These are phyloP conservation scores for Penicillium fuscoglaucum DNA, from an alignment of 2,329 filamentous ascomycete genomes.

Conservation along the genomic window DNA sequence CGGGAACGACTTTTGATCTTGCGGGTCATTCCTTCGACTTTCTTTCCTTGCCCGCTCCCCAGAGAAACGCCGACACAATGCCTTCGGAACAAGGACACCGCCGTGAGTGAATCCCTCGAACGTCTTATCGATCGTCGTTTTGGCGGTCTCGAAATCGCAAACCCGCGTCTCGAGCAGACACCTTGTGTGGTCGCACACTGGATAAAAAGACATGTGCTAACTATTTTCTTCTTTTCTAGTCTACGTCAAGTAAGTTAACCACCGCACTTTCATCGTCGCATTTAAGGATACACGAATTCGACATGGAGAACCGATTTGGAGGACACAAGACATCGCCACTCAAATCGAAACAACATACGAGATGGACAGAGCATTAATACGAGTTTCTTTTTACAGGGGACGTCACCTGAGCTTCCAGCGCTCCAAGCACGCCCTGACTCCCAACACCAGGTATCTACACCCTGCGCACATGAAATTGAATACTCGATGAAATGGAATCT, in stretches of 20 bases:
- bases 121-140: constrained; percentile 18
- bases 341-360: constrained; percentile 4
- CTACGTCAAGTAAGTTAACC: constrained; percentile 80
- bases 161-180: constrained; percentile 8
- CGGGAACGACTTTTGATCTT: constrained; percentile 28
- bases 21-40: constrained; percentile 46
- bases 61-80: constrained; percentile 67
- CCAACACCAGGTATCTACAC: constrained; percentile 64
- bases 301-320: constrained; percentile 18
- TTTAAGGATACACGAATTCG: constrained; percentile 23
- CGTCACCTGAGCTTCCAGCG: constrained; percentile 98
- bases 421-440: constrained; percentile 86
- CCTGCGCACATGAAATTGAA: constrained; percentile 14
- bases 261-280: constrained; percentile 25
- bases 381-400: constrained; percentile 63
- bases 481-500: constrained; percentile 23
- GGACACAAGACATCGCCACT: constrained; percentile 13
- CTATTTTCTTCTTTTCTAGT: constrained; percentile 53
- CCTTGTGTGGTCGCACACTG: constrained; percentile 7
- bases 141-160: constrained; percentile 14
- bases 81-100: constrained; percentile 84
- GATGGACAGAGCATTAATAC: constrained; percentile 38
- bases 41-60: constrained; percentile 43
- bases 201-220: constrained; percentile 30
- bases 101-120: constrained; percentile 62